Evolutionary conservation across 345 rosid genomes (phyloP).

Genomic region (Populus ilicifolia): DNA sequence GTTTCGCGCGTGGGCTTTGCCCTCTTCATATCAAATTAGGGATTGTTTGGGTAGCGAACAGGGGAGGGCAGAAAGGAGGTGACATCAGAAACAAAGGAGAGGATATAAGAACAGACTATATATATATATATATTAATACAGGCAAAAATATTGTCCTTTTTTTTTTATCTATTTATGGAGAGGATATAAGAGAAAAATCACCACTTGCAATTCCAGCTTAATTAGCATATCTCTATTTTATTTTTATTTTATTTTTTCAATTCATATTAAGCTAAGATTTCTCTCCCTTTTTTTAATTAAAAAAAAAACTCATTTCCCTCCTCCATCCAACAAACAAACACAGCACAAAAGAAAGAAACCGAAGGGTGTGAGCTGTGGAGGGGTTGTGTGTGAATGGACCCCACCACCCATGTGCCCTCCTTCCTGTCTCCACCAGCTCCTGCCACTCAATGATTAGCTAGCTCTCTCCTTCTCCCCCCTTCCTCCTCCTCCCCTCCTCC

Average conservation of each 20-base stretch:
- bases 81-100: no score
- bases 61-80: not conserved
- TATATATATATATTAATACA: no score
- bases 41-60: not conserved
- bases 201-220: no score
- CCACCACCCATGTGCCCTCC: conserved; percentile 99
- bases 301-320: no score
- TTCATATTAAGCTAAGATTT: no score
- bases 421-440: conserved; percentile 99
- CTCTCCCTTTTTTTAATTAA: no score
- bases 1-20: not conserved
- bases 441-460: conserved; percentile 90
- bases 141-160: no score
- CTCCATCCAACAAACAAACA: not conserved
- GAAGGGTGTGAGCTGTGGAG: conserved; percentile 8
- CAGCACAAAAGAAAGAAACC: not conserved
- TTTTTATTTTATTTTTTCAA: no score
- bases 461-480: conserved; percentile 6
- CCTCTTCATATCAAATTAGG: not conserved
- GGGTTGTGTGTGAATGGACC: conserved; percentile 31
- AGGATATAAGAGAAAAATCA: no score
- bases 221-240: no score
- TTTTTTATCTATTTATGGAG: no score
- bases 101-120: no score
- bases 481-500: conserved; percentile 13